Conservation (phyloP, 164 flowering plant species). For the Akebia trifoliata region DNA sequence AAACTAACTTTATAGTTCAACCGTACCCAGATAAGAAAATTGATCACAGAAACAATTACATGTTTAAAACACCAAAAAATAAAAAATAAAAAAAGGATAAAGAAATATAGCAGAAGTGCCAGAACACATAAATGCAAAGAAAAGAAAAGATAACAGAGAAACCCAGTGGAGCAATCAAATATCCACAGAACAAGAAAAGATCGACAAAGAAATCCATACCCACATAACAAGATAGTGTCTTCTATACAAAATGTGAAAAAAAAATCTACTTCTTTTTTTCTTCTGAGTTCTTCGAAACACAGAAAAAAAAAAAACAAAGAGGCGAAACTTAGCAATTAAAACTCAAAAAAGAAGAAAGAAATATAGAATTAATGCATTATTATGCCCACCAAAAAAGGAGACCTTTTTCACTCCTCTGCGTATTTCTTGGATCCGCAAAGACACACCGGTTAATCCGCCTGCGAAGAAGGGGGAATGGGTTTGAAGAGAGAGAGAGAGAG, state of each 20-base stretch:
- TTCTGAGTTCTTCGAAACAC: too few relatives aligned
- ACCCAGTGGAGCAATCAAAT: neutral
- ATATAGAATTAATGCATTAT: neutral
- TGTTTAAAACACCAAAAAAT: neutral
- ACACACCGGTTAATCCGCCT: constrained; percentile 13
- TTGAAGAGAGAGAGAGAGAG: neutral
- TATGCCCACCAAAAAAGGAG: constrained; percentile 1
- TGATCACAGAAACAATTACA: constrained; percentile 7
- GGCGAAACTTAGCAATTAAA: neutral
- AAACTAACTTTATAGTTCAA: constrained; percentile 6
- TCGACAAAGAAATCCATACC: neutral
- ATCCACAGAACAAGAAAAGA: neutral
- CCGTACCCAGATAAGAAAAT: constrained; percentile 7
- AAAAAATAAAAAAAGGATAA: neutral
- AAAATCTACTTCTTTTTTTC: neutral
- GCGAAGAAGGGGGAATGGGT: constrained; percentile 5
- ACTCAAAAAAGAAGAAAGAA: neutral
- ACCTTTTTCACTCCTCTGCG: neutral
- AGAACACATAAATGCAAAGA: neutral
- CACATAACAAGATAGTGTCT: neutral
- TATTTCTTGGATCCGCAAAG: constrained; percentile 8
- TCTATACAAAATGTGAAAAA: constrained; percentile 1
- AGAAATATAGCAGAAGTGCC: neutral
- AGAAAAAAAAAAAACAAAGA: neutral
- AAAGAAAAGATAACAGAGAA: neutral